Evolutionary conservation across 768 basidiomycete genomes (phyloP).

Genomic region (Leccinum broughii): DNA sequence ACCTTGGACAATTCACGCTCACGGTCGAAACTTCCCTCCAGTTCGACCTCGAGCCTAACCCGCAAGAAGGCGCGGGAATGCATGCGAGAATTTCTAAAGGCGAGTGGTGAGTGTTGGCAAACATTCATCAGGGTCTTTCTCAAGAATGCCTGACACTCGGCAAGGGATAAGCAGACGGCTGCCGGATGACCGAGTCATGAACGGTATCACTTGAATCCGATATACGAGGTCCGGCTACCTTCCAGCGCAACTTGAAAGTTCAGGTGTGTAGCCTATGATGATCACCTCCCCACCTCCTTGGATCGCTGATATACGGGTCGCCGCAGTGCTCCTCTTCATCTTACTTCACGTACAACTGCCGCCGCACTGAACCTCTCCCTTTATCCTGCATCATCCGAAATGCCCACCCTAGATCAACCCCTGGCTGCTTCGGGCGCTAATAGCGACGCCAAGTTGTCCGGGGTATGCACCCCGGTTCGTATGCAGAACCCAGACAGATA

Average conservation of each 20-base stretch:
- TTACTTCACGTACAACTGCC: conserved; percentile 43
- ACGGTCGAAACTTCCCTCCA: conserved; percentile 60
- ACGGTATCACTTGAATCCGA: conserved; percentile 67
- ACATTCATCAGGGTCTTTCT: background rate
- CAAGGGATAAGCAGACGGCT: conserved; percentile 58
- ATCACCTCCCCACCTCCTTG: conserved; percentile 28
- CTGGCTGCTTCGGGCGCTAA: conserved; percentile 79
- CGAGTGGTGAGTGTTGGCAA: conserved; percentile 57
- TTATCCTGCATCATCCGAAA: conserved; percentile 37
- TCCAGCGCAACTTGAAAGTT: conserved; percentile 44
- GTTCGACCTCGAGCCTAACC: conserved; percentile 64
- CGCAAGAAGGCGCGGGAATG: conserved; percentile 92
- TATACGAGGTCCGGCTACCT: conserved; percentile 59
- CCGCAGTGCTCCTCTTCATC: conserved; percentile 68
- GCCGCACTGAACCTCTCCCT: conserved; percentile 62
- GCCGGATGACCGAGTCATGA: conserved; percentile 67
- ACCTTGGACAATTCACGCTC: conserved; percentile 66
- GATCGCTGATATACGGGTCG: background rate
- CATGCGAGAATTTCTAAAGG: conserved; percentile 69
- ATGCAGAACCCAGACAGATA: conserved; percentile 64
- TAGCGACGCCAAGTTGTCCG: conserved; percentile 62
- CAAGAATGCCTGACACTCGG: background rate
- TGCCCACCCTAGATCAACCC: conserved; percentile 35
- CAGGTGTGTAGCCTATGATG: conserved; percentile 43
- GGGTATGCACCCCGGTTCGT: conserved; percentile 60